These are phyloP conservation scores for Globisporangium ultimum DNA, from an alignment of 352 stramenopile species.

Conservation along the genomic window DNA sequence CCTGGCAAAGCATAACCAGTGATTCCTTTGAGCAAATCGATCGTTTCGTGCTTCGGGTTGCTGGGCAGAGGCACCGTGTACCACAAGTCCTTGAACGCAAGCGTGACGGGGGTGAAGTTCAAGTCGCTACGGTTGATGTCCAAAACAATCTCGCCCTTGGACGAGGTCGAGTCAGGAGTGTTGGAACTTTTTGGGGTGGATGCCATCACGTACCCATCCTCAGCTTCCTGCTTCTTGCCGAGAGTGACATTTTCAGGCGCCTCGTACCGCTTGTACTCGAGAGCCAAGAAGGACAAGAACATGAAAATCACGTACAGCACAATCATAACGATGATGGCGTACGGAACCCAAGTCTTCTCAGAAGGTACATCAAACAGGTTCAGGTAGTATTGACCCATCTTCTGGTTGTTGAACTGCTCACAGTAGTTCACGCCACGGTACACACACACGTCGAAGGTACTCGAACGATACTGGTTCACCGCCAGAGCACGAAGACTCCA, in stretches of 20 bases:
- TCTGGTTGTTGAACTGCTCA: conserved; percentile 12
- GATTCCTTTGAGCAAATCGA: too few species aligned
- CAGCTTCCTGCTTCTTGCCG: conserved; percentile 14
- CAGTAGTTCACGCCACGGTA: conserved; percentile 16
- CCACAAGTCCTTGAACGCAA: conserved; percentile 22
- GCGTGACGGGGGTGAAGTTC: conserved; percentile 18
- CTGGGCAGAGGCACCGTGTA: conserved; percentile 19
- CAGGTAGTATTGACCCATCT: conserved; percentile 42
- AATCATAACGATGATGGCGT: conserved; percentile 35
- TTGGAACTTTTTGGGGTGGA: too few species aligned
- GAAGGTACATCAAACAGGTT: conserved; percentile 26
- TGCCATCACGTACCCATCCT: conserved; percentile 16
- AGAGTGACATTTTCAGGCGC: conserved; percentile 22
- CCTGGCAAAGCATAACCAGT: too few species aligned
- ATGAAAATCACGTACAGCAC: conserved; percentile 35
- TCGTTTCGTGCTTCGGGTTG: conserved; percentile 6
- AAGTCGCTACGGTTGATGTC: too few species aligned
- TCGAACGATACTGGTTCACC: conserved; percentile 16
- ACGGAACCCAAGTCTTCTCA: conserved; percentile 27
- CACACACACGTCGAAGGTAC: conserved; percentile 9
- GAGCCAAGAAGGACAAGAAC: conserved; percentile 20
- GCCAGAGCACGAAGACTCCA: conserved; percentile 20
- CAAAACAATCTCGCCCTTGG: too few species aligned
- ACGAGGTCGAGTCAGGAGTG: too few species aligned
- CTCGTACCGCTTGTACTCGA: conserved; percentile 22